Base-by-base conservation (phyloP, 345 rosid species). In the Ailanthus altissimus region DNA sequence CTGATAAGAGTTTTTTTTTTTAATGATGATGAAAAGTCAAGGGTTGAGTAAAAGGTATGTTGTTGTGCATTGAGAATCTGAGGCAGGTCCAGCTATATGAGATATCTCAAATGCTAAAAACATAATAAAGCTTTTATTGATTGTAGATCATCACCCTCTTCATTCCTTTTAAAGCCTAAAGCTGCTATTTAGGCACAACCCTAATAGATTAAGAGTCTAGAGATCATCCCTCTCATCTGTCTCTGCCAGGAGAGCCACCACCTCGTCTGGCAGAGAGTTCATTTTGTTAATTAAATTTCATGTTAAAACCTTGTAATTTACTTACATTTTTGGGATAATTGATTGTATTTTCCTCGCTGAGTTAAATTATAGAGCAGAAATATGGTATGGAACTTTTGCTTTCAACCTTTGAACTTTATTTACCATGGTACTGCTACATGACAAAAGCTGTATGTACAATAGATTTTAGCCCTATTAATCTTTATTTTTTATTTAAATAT, bases 21-120 rank as follows among this genome's bases (percentile, higher is more conserved):
- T 78, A 72, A 73, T 83, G 78, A 61, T 76, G 70, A 67, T 28
- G 20, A 75, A 62, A 81, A 76, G 70, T 50, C 25, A 18, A 23
- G 53, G 73, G 69, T 84, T 81, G 84, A 78, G 84, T 45, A 73
- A n/a, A 50, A 47, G 54, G 79, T 67, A 59, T 28, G 21, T n/a
- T 5, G n/a, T 40, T 36, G 18, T 78, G 82, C 82, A 74, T 5
- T 2, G 23, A 67, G 79, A 79, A 16, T 63, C 64, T 40, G 25
- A 50, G 75, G 74, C 79, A 76, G 63, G 70, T 25, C 67, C 54
- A 57, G 42, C 68, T 11, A 23, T 54, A 43, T 59, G 23, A 60
- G 7, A 51, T 15, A 18, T 16, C 28, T 32, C 16, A 20, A 3
- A 54, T 21, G 21, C 69, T 54, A 50, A 28, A 75, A 49, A 45